phyloP scores from a whole-genome alignment of 371 early-diverging fungal species.

The Saksenaea oblongispora region DNA sequence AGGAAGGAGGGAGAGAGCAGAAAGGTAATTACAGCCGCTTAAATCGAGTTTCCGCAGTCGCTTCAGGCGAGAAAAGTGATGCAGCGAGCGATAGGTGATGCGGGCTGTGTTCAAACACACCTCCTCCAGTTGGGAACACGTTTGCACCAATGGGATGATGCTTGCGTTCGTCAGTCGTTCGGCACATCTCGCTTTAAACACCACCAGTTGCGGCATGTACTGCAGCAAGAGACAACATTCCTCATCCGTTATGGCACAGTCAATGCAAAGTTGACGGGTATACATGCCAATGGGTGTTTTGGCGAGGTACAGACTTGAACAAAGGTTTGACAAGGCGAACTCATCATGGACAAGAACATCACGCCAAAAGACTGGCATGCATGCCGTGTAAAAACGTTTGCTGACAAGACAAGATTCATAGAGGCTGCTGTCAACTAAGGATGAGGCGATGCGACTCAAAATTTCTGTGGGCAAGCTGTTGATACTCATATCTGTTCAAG shows the following conservation, averaged over 20 bases:
- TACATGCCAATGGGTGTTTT: constrained; percentile 10
- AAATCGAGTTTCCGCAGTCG: constrained; percentile 28
- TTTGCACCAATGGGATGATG: constrained; percentile 21
- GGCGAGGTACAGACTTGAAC: neutral
- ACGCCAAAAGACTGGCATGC: constrained; percentile 24
- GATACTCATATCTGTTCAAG: constrained; percentile 17
- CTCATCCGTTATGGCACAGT: constrained; percentile 23
- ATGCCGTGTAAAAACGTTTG: constrained; percentile 18
- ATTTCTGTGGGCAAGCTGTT: constrained; percentile 21
- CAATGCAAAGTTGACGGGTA: constrained; percentile 14
- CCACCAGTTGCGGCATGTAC: constrained; percentile 37
- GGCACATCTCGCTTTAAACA: constrained; percentile 25
- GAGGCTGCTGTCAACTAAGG: constrained; percentile 1
- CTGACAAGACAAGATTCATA: constrained; percentile 19
- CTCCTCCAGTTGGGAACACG: constrained; percentile 29
- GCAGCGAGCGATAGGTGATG: constrained; percentile 39
- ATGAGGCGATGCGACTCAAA: constrained; percentile 11
- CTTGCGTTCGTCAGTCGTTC: constrained; percentile 40
- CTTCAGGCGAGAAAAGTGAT: constrained; percentile 26
- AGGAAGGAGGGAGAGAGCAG: constrained; percentile 33
- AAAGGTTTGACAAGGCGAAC: neutral
- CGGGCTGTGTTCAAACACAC: constrained; percentile 28
- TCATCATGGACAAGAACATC: neutral
- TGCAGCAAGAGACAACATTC: constrained; percentile 21
- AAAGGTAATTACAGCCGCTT: constrained; percentile 25